Evolutionary conservation across 345 rosid species (phyloP).

Genomic region (Boechera retrofracta): DNA sequence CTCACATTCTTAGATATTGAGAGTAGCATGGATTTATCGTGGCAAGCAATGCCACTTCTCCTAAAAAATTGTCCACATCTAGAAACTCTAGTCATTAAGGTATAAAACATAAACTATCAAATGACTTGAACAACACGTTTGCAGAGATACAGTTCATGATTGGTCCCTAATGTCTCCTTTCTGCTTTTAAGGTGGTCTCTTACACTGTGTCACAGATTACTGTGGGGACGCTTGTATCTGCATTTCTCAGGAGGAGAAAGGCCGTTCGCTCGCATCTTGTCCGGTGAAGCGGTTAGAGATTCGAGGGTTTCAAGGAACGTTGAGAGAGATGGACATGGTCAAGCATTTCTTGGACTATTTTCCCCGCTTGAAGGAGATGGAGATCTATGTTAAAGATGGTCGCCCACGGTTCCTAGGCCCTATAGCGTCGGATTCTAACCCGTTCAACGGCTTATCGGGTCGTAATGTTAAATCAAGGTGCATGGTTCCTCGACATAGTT

Average conservation of each 20-base stretch:
- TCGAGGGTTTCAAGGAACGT: neutral
- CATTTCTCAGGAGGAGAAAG: neutral
- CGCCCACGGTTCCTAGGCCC: neutral
- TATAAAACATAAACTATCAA: neutral
- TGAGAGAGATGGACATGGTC: neutral
- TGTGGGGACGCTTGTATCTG: slow-evolving; percentile 15
- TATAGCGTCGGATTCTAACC: neutral
- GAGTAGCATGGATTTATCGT: neutral
- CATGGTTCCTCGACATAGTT: neutral
- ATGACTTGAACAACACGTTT: neutral
- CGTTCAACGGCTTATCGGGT: neutral
- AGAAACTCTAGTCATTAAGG: neutral
- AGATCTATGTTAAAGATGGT: neutral
- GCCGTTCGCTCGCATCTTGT: slow-evolving; percentile 4
- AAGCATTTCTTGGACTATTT: neutral
- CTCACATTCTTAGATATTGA: neutral
- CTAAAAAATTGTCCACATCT: slow-evolving; percentile 16
- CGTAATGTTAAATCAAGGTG: neutral
- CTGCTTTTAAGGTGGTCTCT: slow-evolving; percentile 15
- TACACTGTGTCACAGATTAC: neutral
- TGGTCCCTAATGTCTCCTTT: neutral
- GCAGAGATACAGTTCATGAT: neutral
- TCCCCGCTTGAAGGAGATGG: neutral
- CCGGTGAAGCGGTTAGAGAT: slow-evolving; percentile 28
- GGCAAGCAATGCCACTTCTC: slow-evolving; percentile 27